phyloP scores from a whole-genome alignment of 345 rosid genomes.

The Hevea brasiliensis region DNA sequence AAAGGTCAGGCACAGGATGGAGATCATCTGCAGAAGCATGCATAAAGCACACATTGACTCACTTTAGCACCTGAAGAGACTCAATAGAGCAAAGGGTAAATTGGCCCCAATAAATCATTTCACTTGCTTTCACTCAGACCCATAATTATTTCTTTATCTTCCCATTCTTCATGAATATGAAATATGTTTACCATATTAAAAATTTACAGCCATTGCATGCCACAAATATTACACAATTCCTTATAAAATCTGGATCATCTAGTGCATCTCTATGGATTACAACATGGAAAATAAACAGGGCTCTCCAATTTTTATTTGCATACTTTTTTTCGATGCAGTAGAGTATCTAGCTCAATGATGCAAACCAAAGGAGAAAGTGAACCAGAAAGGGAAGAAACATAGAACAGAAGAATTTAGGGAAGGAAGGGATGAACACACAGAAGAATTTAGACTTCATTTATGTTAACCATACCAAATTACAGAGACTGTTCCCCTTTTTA shows the following conservation, averaged over 20 bases:
- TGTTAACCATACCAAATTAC: too few species aligned
- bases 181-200: background rate
- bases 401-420: too few species aligned
- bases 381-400: too few species aligned
- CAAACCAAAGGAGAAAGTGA: too few species aligned
- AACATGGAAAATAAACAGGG: background rate
- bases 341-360: background rate
- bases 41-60: constrained; percentile 17
- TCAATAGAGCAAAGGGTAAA: constrained; percentile 14
- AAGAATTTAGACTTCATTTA: too few species aligned
- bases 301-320: background rate
- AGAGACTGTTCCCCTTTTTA: too few species aligned
- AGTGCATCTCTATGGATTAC: background rate
- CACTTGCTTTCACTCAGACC: constrained; percentile 5
- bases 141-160: background rate
- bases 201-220: constrained; percentile 2
- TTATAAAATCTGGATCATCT: constrained; percentile 1
- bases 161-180: background rate
- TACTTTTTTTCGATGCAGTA: background rate
- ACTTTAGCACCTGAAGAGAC: constrained; percentile 13
- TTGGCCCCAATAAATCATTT: constrained; percentile 4
- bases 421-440: too few species aligned
- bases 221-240: background rate
- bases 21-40: constrained; percentile 31
- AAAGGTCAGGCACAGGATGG: constrained; percentile 16